Evolutionary conservation across 306 rosid genomes (phyloP).

Genomic region (Begonia peltatifolia): DNA sequence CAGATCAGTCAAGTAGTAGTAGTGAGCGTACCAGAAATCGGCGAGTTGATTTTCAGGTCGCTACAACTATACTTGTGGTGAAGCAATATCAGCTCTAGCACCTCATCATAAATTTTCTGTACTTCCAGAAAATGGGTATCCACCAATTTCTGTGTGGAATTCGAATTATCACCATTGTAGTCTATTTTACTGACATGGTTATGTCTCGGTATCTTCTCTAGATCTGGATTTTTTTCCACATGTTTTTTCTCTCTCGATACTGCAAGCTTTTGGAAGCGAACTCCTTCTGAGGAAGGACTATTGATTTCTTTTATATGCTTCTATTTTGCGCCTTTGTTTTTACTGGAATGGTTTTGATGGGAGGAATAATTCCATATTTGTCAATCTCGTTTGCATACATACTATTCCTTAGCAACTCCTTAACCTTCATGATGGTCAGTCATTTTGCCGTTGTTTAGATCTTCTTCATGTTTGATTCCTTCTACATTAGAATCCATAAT

Average conservation of each 20-base stretch:
- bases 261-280: conserved; percentile 98
- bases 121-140: conserved; percentile 86
- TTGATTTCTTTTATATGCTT: conserved; percentile 93
- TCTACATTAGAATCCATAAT: conserved; percentile 1
- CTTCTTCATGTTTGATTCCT: neutral
- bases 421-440: conserved; percentile 94
- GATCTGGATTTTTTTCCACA: conserved; percentile 95
- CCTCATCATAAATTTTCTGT: conserved; percentile 77
- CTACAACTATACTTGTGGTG: conserved; percentile 50
- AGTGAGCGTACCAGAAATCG: too few species aligned
- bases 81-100: conserved; percentile 91
- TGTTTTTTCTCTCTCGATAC: conserved; percentile 97
- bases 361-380: conserved; percentile 90
- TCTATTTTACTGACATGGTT: conserved; percentile 4
- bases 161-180: conserved; percentile 12
- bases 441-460: conserved; percentile 2
- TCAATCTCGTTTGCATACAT: conserved; percentile 80
- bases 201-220: conserved; percentile 14
- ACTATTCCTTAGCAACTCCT: conserved; percentile 86
- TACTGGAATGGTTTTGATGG: conserved; percentile 83
- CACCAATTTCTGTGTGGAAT: too few species aligned
- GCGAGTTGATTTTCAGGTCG: too few species aligned
- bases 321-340: conserved; percentile 78
- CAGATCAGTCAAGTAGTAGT: too few species aligned
- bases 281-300: conserved; percentile 93